A percentile compares a stretch with the other conserved stretches of the same genome.
Conservation (phyloP, 306 rosid species). For the Lathyrus aphaca region DNA sequence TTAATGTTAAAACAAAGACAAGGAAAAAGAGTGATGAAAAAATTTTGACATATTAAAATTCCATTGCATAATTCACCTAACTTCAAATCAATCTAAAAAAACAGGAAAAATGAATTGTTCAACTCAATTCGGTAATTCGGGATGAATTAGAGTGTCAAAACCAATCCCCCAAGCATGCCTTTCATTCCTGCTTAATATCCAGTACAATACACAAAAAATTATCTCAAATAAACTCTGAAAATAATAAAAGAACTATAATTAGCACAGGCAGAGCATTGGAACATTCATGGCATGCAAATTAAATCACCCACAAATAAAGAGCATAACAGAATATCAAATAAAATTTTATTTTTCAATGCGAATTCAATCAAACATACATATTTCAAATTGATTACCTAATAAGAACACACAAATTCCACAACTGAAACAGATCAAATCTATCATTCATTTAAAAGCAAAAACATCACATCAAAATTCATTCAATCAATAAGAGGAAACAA, state of each 20-base stretch:
- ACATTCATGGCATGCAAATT: background rate
- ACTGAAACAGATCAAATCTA: background rate
- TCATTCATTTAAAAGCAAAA: background rate
- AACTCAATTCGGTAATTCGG: background rate
- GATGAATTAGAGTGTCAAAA: background rate
- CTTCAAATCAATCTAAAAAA: slow-evolving; percentile 14
- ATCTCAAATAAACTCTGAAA: background rate
- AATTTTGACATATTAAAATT: background rate
- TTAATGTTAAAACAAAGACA: too few species aligned
- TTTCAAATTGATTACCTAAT: background rate
- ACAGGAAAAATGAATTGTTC: background rate
- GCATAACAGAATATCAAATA: background rate
- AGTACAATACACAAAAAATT: background rate
- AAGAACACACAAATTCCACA: background rate
- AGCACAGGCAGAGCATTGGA: background rate
- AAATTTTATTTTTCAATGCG: background rate
- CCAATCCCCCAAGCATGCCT: background rate
- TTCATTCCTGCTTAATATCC: background rate
- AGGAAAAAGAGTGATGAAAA: background rate
- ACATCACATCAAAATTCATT: background rate
- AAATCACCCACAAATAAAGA: background rate
- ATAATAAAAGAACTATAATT: background rate
- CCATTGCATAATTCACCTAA: slow-evolving; percentile 15
- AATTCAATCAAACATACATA: background rate
- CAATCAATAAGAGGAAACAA: background rate